Conservation (phyloP, 176 grass and related monocot species). For the Neostapfia colusana region DNA sequence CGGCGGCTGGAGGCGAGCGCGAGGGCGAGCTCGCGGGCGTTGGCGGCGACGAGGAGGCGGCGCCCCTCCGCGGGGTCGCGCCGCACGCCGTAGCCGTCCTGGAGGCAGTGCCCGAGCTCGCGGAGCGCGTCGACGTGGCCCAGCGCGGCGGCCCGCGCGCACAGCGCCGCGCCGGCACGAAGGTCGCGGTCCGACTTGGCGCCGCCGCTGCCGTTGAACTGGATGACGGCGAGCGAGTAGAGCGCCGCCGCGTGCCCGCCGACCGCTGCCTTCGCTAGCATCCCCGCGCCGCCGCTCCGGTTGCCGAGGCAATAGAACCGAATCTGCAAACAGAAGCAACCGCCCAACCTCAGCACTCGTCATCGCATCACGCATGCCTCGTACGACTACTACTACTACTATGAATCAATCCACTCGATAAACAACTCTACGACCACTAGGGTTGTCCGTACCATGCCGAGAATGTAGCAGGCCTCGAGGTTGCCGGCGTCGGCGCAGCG, state of each 20-base stretch:
- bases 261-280: constrained; percentile 69
- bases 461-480: constrained; percentile 75
- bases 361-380: too few species aligned
- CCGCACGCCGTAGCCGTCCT: constrained; percentile 82
- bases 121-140: constrained; percentile 84
- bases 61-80: constrained; percentile 57
- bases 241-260: constrained; percentile 72
- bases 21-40: constrained; percentile 60
- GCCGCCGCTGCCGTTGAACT: constrained; percentile 88
- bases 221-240: constrained; percentile 73
- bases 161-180: constrained; percentile 62
- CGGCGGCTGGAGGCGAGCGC: constrained; percentile 18
- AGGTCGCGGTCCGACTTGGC: constrained; percentile 71
- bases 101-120: constrained; percentile 86
- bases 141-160: constrained; percentile 66
- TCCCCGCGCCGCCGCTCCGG: constrained; percentile 59
- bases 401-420: neutral
- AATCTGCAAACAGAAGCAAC: constrained; percentile 41
- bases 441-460: constrained; percentile 64
- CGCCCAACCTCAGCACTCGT: neutral
- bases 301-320: constrained; percentile 71
- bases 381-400: neutral
- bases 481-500: constrained; percentile 63
- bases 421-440: neutral
- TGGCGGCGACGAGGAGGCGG: constrained; percentile 62